These are phyloP conservation scores for Colletotrichum orchidophilum DNA, from an alignment of 2,329 filamentous ascomycete genomes.

Conservation along the genomic window DNA sequence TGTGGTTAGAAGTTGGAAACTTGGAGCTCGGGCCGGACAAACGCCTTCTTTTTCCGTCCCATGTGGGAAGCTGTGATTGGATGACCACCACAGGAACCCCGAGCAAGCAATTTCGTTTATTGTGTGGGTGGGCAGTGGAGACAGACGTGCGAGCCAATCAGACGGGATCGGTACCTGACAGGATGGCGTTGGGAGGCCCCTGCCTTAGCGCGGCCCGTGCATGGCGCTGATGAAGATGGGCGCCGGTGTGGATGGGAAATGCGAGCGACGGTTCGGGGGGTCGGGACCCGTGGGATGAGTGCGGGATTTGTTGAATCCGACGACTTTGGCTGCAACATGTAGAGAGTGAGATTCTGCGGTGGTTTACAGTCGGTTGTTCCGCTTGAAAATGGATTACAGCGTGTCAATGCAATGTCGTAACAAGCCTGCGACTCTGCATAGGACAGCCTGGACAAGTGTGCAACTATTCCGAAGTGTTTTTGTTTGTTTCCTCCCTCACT, in stretches of 20 bases:
- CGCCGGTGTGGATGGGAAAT: constrained; percentile 30
- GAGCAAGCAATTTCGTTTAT: constrained; percentile 32
- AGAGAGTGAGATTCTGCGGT: too few species aligned
- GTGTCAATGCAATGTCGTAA: too few species aligned
- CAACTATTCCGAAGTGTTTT: constrained; percentile 26
- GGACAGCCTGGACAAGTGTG: background rate
- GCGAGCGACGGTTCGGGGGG: background rate
- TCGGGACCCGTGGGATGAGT: background rate
- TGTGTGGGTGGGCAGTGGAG: constrained; percentile 7
- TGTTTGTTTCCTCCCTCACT: constrained; percentile 9
- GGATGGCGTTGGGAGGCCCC: constrained; percentile 5
- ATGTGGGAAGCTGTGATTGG: constrained; percentile 10
- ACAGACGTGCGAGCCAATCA: constrained; percentile 4
- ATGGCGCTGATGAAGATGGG: constrained; percentile 30
- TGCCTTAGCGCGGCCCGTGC: constrained; percentile 22
- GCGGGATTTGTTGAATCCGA: constrained; percentile 6
- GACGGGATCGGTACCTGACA: constrained; percentile 22
- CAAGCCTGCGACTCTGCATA: background rate
- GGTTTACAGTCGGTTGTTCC: background rate
- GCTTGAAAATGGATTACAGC: too few species aligned
- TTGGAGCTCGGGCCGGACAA: constrained; percentile 19
- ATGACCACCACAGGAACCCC: constrained; percentile 9
- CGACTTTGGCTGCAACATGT: background rate
- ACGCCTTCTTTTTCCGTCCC: background rate
- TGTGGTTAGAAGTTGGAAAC: background rate